Evolutionary conservation across 768 basidiomycete species (phyloP).

Genomic region (Pleurotus sapidus): DNA sequence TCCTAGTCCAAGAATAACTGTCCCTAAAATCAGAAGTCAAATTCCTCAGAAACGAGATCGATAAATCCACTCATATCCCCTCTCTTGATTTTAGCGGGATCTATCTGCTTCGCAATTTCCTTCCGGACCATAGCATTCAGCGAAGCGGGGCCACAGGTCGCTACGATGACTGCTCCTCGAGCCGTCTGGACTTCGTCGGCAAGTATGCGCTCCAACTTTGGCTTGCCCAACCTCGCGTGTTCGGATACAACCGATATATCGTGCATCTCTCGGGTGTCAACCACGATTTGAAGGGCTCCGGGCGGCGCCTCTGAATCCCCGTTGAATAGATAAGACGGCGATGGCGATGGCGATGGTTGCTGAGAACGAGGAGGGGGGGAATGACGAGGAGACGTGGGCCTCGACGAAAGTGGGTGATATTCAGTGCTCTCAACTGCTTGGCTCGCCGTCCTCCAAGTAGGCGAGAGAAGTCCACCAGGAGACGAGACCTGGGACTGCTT

Average conservation of each 20-base stretch:
- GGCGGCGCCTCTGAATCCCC: neutral
- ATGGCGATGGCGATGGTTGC: neutral
- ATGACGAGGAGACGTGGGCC: neutral
- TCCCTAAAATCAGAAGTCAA: slow-evolving; percentile 43
- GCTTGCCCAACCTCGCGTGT: slow-evolving; percentile 62
- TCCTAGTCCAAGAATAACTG: too few species aligned
- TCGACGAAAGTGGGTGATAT: neutral
- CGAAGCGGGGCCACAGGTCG: slow-evolving; percentile 75
- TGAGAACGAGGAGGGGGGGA: neutral
- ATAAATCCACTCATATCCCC: slow-evolving; percentile 62
- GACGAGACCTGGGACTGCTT: neutral
- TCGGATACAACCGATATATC: slow-evolving; percentile 63
- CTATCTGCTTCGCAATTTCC: slow-evolving; percentile 57
- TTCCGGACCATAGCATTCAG: slow-evolving; percentile 70
- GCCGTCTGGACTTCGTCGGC: slow-evolving; percentile 61
- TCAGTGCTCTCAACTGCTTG: neutral
- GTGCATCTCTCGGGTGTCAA: slow-evolving; percentile 55
- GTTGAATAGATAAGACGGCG: neutral
- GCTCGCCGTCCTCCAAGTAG: neutral
- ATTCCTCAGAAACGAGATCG: slow-evolving; percentile 65
- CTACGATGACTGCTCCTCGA: slow-evolving; percentile 58
- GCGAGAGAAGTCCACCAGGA: neutral
- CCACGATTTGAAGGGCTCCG: slow-evolving; percentile 7
- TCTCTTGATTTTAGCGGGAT: slow-evolving; percentile 44
- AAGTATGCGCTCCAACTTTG: slow-evolving; percentile 58